phyloP scores from a whole-genome alignment of 352 stramenopile species.

The Globisporangium solare region DNA sequence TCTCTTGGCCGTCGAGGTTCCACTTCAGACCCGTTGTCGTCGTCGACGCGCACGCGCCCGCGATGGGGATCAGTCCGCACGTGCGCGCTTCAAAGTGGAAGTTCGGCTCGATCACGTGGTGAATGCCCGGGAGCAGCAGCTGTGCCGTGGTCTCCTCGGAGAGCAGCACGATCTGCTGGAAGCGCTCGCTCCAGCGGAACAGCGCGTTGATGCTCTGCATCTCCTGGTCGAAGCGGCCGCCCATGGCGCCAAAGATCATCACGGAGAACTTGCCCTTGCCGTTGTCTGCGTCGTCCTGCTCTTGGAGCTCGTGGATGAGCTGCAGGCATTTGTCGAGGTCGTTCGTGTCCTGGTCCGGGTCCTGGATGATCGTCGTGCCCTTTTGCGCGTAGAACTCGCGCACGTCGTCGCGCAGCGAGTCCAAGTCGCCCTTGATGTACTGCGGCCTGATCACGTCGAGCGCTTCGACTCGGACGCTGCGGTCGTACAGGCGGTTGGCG shows the following conservation, averaged over 20 bases:
- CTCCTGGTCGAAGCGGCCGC: slow-evolving; percentile 96
- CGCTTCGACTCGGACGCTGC: slow-evolving; percentile 29
- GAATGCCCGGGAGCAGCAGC: slow-evolving; percentile 58
- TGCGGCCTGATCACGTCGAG: slow-evolving; percentile 65
- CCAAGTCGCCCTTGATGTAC: slow-evolving; percentile 94
- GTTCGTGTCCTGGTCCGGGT: slow-evolving; percentile 90
- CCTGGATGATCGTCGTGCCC: slow-evolving; percentile 62
- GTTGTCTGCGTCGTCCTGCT: slow-evolving; percentile 1
- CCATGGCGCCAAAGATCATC: slow-evolving; percentile 93
- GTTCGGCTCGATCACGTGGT: slow-evolving; percentile 77
- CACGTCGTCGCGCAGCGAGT: slow-evolving; percentile 90
- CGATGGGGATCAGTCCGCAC: slow-evolving; percentile 93
- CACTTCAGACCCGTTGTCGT: slow-evolving; percentile 90
- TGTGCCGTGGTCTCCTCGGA: slow-evolving; percentile 88
- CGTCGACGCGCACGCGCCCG: slow-evolving; percentile 61
- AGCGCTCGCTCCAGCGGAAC: slow-evolving; percentile 82
- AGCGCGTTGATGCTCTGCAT: slow-evolving; percentile 94
- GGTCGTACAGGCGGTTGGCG: slow-evolving; percentile 92
- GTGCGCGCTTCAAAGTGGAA: slow-evolving; percentile 89
- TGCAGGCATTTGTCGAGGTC: slow-evolving; percentile 93
- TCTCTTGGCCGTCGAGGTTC: slow-evolving; percentile 67
- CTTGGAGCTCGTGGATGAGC: slow-evolving; percentile 44
- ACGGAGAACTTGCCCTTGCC: slow-evolving; percentile 54
- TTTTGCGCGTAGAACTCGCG: slow-evolving; percentile 73
- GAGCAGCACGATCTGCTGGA: slow-evolving; percentile 84